Evolutionary conservation across 768 basidiomycete species (phyloP).

Genomic region (Pleurotus ostreatus): DNA sequence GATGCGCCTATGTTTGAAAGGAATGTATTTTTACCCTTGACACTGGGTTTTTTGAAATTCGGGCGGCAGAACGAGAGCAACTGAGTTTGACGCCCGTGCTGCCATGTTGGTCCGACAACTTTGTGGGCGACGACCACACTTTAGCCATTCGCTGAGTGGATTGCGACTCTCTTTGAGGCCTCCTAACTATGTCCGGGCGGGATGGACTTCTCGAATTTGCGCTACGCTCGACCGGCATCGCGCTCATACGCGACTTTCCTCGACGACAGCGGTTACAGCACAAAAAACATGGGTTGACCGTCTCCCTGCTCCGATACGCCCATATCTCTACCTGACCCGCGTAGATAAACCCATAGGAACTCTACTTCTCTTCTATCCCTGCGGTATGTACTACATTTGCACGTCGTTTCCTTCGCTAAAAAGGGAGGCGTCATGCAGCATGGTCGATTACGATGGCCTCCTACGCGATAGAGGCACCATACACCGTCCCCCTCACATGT

Average conservation of each 20-base stretch:
- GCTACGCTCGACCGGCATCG: neutral
- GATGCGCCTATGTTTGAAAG: neutral
- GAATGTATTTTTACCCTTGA: neutral
- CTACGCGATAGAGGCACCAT: conserved; percentile 68
- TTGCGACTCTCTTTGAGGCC: neutral
- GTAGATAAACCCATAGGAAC: conserved; percentile 97
- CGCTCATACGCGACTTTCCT: neutral
- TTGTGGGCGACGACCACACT: neutral
- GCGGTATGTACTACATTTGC: conserved; percentile 53
- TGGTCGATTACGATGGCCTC: conserved; percentile 99
- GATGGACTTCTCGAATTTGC: neutral
- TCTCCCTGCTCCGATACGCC: conserved; percentile 54
- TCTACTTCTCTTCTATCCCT: conserved; percentile 88
- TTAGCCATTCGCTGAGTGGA: neutral
- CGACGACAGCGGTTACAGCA: neutral
- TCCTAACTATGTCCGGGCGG: neutral
- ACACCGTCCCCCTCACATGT: conserved; percentile 68
- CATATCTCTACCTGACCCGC: conserved; percentile 84
- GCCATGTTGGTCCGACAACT: conserved; percentile 5
- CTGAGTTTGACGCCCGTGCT: neutral
- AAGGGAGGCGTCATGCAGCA: conserved; percentile 45
- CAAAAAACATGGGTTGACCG: conserved; percentile 61
- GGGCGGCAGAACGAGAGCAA: neutral
- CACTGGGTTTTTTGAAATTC: neutral
- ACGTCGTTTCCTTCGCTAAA: conserved; percentile 1